Evolutionary conservation across 202 grass and related monocot species (phyloP).

Genomic region (Tripidium arundinaceum): DNA sequence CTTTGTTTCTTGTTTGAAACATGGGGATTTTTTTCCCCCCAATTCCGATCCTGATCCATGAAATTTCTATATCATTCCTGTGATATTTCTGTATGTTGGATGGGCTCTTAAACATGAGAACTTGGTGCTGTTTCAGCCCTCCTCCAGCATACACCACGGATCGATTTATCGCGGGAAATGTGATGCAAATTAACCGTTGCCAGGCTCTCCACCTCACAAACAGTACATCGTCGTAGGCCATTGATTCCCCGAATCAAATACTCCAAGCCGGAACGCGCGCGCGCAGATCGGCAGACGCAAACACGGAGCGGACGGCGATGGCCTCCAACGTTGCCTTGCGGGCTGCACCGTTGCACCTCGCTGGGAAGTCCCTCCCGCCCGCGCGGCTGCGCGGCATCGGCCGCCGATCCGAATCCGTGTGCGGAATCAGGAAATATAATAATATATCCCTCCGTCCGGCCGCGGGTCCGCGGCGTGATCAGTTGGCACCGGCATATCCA

Average conservation of each 20-base stretch:
- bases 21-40: too few species aligned
- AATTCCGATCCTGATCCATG: too few species aligned
- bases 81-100: too few species aligned
- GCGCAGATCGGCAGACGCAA: background rate
- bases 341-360: background rate
- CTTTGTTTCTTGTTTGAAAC: too few species aligned
- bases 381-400: background rate
- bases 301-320: constrained; percentile 4
- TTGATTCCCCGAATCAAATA: constrained; percentile 18
- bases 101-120: too few species aligned
- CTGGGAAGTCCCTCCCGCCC: background rate
- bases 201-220: background rate
- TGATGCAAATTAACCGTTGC: background rate
- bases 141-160: background rate
- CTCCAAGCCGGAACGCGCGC: background rate
- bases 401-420: constrained; percentile 21
- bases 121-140: background rate
- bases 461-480: background rate
- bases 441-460: background rate
- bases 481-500: background rate
- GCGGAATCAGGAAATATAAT: background rate
- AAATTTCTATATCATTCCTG: too few species aligned
- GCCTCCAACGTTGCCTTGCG: background rate
- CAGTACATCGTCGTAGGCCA: background rate
- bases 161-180: background rate